Base-by-base conservation (phyloP, 345 rosid species). In the Isatis tinctoria region DNA sequence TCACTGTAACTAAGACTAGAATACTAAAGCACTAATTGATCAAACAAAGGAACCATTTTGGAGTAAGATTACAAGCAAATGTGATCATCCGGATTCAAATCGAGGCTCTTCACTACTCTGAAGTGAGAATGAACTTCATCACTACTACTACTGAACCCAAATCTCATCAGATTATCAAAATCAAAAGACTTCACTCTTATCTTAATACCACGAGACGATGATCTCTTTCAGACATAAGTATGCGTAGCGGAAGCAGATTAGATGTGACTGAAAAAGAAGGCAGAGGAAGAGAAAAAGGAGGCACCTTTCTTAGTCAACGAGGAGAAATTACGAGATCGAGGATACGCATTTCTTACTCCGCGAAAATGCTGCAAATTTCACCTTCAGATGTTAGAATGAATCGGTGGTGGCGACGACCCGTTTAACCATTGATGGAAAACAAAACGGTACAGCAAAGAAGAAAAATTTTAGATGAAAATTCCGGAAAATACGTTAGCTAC, bases 251-350 rank as follows among this genome's bases (percentile, higher is more conserved):
- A 69, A 63, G 63, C 30, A 74, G 26, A 66, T 36, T 14, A 47
- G 16, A 44, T 5, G 18, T 22, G 28, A 76, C 47, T 32, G 40
- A 54, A 17, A 14, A 26, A 6, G 26, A 44, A 61, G 27, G 17
- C 9, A 36, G 27, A 51, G 6, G 18, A 26, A 20, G 8, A 18
- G 28, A 61, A n/a, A 59, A 58, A 72, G 53, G 52, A 73, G 3
- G 8, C 9, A 85, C 89, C 85, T 83, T 74, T 85, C 33, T 65
- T 71, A 49, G 67, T 75, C 44, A 28, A 41, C 2, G 85, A 66
- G 48, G 82, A 78, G 75, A 67, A 76, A 35, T 72, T 71, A 0
- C 79, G 83, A 76, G 79, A 76, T 58, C 68, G 83, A 43, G 65
- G 28, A 80, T 58, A 37, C 56, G 65, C 60, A 37, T 70, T 58